These are phyloP conservation scores for Echinochloa phyllopogon DNA, from an alignment of 176 grass and related monocot species.

Conservation along the genomic window DNA sequence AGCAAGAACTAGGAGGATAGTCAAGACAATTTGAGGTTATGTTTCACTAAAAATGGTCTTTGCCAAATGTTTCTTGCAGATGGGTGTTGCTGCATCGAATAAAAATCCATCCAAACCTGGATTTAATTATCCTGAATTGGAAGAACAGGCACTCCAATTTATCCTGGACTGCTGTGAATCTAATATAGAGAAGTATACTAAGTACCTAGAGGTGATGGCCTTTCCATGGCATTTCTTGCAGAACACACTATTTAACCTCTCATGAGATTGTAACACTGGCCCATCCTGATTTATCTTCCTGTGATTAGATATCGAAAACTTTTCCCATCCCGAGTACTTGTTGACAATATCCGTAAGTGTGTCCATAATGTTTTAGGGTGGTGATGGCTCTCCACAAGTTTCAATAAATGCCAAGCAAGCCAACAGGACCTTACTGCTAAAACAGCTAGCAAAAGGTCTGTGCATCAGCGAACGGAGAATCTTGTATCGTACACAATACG, in stretches of 20 bases:
- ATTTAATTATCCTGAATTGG: constrained; percentile 75
- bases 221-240: constrained; percentile 30
- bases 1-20: constrained; percentile 6
- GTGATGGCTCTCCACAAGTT: constrained; percentile 36
- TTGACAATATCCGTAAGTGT: not conserved
- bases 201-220: constrained; percentile 75
- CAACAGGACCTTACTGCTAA: constrained; percentile 74
- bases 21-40: constrained; percentile 31
- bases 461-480: constrained; percentile 92
- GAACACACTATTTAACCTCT: constrained; percentile 6
- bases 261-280: not conserved
- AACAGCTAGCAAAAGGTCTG: constrained; percentile 86
- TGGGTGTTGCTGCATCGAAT: constrained; percentile 83
- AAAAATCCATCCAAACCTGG: constrained; percentile 58
- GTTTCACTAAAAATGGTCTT: not conserved
- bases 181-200: constrained; percentile 74
- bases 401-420: constrained; percentile 73
- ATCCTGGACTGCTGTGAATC: constrained; percentile 91
- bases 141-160: constrained; percentile 92
- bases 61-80: constrained; percentile 59
- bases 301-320: not conserved
- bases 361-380: constrained; percentile 55
- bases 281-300: not conserved
- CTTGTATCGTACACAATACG: constrained; percentile 88
- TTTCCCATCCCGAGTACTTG: not conserved